Percentiles rank a stretch among this genome's conserved stretches.
Evolutionary conservation across 305 asterid species (phyloP).

Genomic region (Fraxinus sp.): DNA sequence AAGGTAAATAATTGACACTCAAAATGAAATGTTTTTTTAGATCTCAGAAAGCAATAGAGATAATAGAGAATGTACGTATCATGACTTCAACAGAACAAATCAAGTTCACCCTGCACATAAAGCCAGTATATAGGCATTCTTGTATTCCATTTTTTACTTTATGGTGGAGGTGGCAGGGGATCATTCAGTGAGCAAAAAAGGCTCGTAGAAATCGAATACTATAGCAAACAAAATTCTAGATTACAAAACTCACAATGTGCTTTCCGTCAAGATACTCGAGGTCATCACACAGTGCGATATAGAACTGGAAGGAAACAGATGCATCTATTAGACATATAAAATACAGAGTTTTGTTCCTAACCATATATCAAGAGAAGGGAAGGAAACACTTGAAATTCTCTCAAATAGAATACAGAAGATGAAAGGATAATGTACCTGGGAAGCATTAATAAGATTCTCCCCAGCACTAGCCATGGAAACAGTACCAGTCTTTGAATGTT

Average conservation of each 20-base stretch:
- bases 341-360: slow-evolving; percentile 2
- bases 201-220: background rate
- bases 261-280: slow-evolving; percentile 94
- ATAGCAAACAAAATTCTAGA: background rate
- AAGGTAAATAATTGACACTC: too few species aligned
- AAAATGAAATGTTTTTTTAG: too few species aligned
- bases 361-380: background rate
- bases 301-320: slow-evolving; percentile 54
- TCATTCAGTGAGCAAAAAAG: too few species aligned
- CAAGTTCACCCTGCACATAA: too few species aligned
- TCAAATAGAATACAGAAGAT: background rate
- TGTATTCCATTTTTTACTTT: too few species aligned
- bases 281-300: slow-evolving; percentile 79
- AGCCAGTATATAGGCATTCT: too few species aligned
- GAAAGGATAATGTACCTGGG: slow-evolving; percentile 63
- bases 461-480: slow-evolving; percentile 97
- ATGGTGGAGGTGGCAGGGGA: too few species aligned
- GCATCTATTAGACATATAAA: background rate
- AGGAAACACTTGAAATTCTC: slow-evolving; percentile 12
- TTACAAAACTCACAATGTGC: slow-evolving; percentile 66
- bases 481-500: slow-evolving; percentile 80
- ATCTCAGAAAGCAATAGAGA: too few species aligned
- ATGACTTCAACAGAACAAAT: too few species aligned
- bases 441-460: slow-evolving; percentile 78
- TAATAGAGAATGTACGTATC: too few species aligned